These are phyloP conservation scores for Cutaneotrichosporon sp. DNA, from an alignment of 1,284 basidiomycete genomes.

Conservation along the genomic window DNA sequence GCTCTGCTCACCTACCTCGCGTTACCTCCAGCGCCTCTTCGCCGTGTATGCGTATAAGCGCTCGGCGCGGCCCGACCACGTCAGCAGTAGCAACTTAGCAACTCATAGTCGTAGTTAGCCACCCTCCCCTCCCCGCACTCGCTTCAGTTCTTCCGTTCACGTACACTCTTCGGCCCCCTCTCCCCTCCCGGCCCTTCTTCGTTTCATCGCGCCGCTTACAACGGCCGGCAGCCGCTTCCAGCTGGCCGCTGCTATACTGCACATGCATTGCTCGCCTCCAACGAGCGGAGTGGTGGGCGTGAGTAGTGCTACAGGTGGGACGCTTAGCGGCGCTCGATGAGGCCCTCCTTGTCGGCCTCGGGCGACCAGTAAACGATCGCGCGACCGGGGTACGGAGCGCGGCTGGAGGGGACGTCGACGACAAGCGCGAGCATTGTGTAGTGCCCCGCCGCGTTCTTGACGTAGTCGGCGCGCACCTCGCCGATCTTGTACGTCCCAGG, in stretches of 20 bases:
- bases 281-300: neutral
- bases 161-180: no score
- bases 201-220: neutral
- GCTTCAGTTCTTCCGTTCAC: no score
- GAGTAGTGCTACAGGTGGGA: slow-evolving; percentile 3
- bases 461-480: slow-evolving; percentile 53
- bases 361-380: slow-evolving; percentile 49
- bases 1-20: slow-evolving; percentile 31
- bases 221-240: neutral
- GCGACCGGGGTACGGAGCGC: slow-evolving; percentile 42
- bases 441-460: slow-evolving; percentile 50
- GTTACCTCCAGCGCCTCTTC: slow-evolving; percentile 42
- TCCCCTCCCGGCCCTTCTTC: neutral
- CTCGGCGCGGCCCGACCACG: neutral
- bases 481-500: slow-evolving; percentile 53
- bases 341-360: slow-evolving; percentile 47
- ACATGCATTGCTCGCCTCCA: slow-evolving; percentile 7
- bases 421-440: slow-evolving; percentile 48
- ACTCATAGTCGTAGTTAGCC: no score
- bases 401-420: slow-evolving; percentile 46
- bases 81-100: no score
- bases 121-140: no score
- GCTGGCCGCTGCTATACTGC: neutral
- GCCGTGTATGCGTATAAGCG: slow-evolving; percentile 46
- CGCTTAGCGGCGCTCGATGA: slow-evolving; percentile 30